These are phyloP conservation scores for Pleurotus tuoliensis DNA, from an alignment of 768 basidiomycete genomes.

Conservation along the genomic window DNA sequence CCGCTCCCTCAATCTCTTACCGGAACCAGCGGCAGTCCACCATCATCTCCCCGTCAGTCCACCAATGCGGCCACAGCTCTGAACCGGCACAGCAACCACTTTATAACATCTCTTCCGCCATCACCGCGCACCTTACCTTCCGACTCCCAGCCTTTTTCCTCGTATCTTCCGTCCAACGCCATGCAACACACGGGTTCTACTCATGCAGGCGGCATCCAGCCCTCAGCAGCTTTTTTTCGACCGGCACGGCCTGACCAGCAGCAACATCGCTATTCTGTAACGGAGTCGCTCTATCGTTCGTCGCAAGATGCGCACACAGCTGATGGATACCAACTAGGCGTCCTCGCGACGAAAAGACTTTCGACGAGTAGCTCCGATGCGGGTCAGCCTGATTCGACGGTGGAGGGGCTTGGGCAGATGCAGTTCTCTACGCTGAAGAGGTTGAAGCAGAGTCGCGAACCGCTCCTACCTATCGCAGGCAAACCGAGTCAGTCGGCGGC, in stretches of 20 bases:
- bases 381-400: constrained; percentile 17
- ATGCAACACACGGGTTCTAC: constrained; percentile 31
- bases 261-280: constrained; percentile 37
- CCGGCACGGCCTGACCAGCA: constrained; percentile 60
- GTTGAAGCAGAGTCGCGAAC: constrained; percentile 67
- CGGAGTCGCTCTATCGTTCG: constrained; percentile 29
- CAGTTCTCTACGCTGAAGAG: constrained; percentile 33
- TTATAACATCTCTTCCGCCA: constrained; percentile 12
- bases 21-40: constrained; percentile 8
- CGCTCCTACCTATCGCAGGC: constrained; percentile 57
- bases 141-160: constrained; percentile 5
- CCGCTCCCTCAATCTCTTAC: constrained; percentile 32
- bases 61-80: constrained; percentile 14
- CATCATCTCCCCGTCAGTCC: constrained; percentile 12
- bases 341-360: constrained; percentile 27
- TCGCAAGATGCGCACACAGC: constrained; percentile 20
- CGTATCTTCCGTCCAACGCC: constrained; percentile 19
- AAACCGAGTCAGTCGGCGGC: constrained; percentile 18
- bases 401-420: constrained; percentile 11
- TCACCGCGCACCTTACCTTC: background rate
- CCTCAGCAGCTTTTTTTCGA: constrained; percentile 76
- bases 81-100: constrained; percentile 10
- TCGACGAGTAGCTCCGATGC: constrained; percentile 38
- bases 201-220: constrained; percentile 72
- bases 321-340: constrained; percentile 37